A percentile compares a stretch with the other conserved stretches of the same genome.
Conservation (phyloP, 306 rosid species). For the Cyclanthera cordifolia region DNA sequence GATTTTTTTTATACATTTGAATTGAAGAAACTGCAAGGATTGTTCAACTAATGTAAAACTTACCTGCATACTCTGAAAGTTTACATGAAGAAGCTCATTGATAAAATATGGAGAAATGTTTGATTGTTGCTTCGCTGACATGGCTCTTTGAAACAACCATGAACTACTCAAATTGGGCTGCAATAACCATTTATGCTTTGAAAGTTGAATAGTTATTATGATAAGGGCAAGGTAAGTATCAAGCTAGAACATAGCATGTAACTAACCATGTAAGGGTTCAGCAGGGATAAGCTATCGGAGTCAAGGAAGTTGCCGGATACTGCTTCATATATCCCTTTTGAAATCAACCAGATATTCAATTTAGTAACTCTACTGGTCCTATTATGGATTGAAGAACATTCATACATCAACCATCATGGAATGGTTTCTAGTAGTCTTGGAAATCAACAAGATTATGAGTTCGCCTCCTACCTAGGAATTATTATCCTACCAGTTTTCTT, state of each 20-base stretch:
- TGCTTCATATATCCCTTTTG: constrained; percentile 80
- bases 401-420: background rate
- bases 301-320: constrained; percentile 59
- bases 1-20: background rate
- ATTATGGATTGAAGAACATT: background rate
- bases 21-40: background rate
- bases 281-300: constrained; percentile 57
- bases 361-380: constrained; percentile 6
- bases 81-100: constrained; percentile 71
- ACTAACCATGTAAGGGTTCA: constrained; percentile 88
- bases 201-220: constrained; percentile 14
- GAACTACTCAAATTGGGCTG: constrained; percentile 94
- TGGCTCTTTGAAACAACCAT: constrained; percentile 98
- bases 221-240: constrained; percentile 6
- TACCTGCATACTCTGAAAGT: constrained; percentile 80
- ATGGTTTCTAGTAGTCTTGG: too few relatives aligned
- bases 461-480: too few relatives aligned
- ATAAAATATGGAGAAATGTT: constrained; percentile 69
- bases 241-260: constrained; percentile 15
- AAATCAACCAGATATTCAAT: background rate
- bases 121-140: constrained; percentile 67
- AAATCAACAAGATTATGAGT: too few relatives aligned
- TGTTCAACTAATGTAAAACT: background rate
- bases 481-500: too few relatives aligned
- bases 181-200: constrained; percentile 20